Evolutionary conservation across 768 basidiomycete species (phyloP), one percentile per base, ranked within the genome.

Genomic region (Xerocomellus chrysenteron): DNA sequence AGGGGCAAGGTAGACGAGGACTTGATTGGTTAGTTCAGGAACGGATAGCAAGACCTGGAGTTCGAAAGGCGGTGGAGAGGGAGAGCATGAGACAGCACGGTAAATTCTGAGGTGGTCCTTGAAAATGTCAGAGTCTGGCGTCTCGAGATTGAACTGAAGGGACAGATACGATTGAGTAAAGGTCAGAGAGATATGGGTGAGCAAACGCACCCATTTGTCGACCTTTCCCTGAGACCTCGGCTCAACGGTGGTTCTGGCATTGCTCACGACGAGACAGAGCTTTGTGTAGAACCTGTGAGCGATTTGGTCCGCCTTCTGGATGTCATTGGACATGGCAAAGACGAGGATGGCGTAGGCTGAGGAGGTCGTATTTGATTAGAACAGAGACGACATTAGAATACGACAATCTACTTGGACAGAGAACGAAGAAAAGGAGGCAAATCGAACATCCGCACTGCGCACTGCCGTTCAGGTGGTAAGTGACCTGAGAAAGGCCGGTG

Each of bases 221-320:
- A 81, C 73, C 76, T 82, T 90, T 39, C 75, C 71, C 58, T 72
- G 75, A 33, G 64, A 60, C 55, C 62, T 71, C 1, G 70, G 68
- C 61, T 81, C 82, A 49, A 72, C 70, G 42, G 87, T 87, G n/a
- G 85, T 78, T 57, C 91, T 78, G 14, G 90, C 87, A 68, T 89
- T 77, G 70, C 85, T 80, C 61, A 93, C 79, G 63, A 90, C 81
- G 66, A 87, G 84, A 69, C 83, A 83, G 51, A 92, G 84, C 77
- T 93, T 93, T 49, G 86, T 83, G 75, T 90, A 92, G 73, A 90
- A 84, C 70, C 86, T 85, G 72, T 86, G 85, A 47, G 88, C 87
- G 65, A 93, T 92, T 79, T 91, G 89, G 80, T 93, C 90, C 62
- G 90, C 87, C 78, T 85, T 91, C 68, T 75, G 74, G 56, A 74